Conservation (phyloP, 2,329 filamentous ascomycete genomes). For the Fusarium sp. region DNA sequence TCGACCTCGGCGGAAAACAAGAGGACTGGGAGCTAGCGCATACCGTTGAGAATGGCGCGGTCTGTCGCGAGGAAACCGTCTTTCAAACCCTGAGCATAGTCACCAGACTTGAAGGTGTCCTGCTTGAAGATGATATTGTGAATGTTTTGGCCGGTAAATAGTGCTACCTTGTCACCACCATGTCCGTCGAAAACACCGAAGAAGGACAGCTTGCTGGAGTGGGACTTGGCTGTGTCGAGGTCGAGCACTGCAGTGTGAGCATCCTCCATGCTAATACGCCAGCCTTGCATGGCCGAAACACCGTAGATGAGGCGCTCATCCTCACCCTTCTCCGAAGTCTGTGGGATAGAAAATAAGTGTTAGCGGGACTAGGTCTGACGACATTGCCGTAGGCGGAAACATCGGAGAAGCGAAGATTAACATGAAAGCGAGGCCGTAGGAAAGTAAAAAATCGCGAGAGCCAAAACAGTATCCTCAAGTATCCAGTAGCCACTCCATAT, state of each 20-base stretch:
- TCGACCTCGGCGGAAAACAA: constrained; percentile 19
- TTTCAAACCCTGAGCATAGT: constrained; percentile 96
- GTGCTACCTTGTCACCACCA: constrained; percentile 94
- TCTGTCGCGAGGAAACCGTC: constrained; percentile 98
- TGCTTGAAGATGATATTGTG: constrained; percentile 96
- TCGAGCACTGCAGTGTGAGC: constrained; percentile 92
- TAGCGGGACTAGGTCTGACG: constrained; percentile 43
- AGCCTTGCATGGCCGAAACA: constrained; percentile 99
- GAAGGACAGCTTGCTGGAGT: constrained; percentile 85
- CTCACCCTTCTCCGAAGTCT: constrained; percentile 90
- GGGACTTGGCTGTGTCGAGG: constrained; percentile 73
- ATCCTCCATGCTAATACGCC: constrained; percentile 99
- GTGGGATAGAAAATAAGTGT: constrained; percentile 39
- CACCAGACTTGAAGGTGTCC: constrained; percentile 88
- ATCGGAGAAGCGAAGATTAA: constrained; percentile 34
- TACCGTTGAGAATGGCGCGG: constrained; percentile 95
- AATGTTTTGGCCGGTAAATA: constrained; percentile 92
- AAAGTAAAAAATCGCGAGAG: not conserved
- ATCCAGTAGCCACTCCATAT: not conserved
- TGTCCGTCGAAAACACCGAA: constrained; percentile 99
- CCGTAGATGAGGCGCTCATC: constrained; percentile 95
- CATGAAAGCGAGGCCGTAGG: not conserved
- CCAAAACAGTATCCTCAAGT: not conserved
- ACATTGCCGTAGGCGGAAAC: constrained; percentile 21
- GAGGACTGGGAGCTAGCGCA: constrained; percentile 37